Percentiles rank a stretch among this genome's conserved stretches.
phyloP scores from a whole-genome alignment of 2,329 filamentous ascomycete species.

The Colletotrichum theobromicola region DNA sequence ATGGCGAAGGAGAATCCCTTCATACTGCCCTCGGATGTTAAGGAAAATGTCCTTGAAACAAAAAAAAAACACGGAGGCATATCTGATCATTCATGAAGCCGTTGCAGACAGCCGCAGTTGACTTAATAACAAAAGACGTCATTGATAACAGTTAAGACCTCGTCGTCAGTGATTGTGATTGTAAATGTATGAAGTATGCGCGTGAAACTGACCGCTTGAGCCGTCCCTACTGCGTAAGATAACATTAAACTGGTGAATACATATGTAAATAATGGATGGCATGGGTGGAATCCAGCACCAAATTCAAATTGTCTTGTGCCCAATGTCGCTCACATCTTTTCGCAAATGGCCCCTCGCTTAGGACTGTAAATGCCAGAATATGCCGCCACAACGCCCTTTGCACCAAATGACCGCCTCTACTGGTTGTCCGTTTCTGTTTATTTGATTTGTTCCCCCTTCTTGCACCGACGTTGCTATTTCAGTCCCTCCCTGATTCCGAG shows the following conservation, averaged over 20 bases:
- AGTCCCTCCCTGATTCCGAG: constrained; percentile 13
- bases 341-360: not conserved
- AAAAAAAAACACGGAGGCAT: not conserved
- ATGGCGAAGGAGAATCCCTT: not conserved
- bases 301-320: not conserved
- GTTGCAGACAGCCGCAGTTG: not conserved
- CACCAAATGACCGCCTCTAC: not conserved
- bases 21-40: not conserved
- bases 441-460: not conserved
- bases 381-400: constrained; percentile 6
- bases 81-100: not conserved
- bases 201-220: not conserved
- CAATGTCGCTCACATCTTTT: not conserved
- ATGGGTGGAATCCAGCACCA: not conserved
- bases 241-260: constrained; percentile 17
- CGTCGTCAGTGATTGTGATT: not conserved
- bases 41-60: not conserved
- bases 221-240: not conserved
- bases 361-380: constrained; percentile 1
- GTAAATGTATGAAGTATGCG: not conserved
- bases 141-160: not conserved
- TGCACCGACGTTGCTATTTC: not conserved
- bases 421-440: not conserved
- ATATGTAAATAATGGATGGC: not conserved
- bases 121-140: not conserved